Percentiles rank a stretch among this genome's conserved stretches.
These are phyloP conservation scores for Fusarium sp. DNA, from an alignment of 2,329 filamentous ascomycete species.

Conservation along the genomic window DNA sequence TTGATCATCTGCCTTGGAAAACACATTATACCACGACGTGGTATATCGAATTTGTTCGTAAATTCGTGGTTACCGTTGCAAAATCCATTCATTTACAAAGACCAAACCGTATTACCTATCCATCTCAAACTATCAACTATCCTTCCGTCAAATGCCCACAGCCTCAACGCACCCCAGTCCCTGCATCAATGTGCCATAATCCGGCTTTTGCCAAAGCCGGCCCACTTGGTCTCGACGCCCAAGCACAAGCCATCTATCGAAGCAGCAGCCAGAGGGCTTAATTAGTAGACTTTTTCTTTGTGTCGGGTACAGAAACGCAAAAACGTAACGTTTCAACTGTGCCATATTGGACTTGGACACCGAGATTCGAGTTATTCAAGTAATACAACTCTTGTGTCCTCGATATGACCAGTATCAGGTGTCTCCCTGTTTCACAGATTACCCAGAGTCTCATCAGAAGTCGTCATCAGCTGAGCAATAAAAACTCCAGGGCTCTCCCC, in stretches of 20 bases:
- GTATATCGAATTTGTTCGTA: background rate
- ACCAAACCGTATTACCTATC: slow-evolving; percentile 5
- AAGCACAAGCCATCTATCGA: slow-evolving; percentile 17
- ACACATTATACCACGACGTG: background rate
- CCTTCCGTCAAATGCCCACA: slow-evolving; percentile 20
- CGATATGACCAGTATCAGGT: slow-evolving; percentile 21
- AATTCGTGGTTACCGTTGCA: background rate
- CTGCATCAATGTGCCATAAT: slow-evolving; percentile 41
- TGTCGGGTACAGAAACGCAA: background rate
- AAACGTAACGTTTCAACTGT: slow-evolving; percentile 27
- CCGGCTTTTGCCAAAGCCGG: slow-evolving; percentile 42
- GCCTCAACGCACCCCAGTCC: slow-evolving; percentile 32
- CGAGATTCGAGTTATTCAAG: background rate
- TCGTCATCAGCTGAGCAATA: slow-evolving; percentile 37
- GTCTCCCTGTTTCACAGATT: slow-evolving; percentile 22
- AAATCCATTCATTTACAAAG: background rate
- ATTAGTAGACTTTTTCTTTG: background rate
- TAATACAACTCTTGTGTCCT: slow-evolving; percentile 9
- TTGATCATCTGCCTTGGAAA: slow-evolving; percentile 5
- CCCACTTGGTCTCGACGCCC: slow-evolving; percentile 43
- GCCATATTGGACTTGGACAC: slow-evolving; percentile 4
- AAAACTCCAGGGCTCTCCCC: slow-evolving; percentile 16
- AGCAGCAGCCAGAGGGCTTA: slow-evolving; percentile 4
- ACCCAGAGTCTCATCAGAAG: slow-evolving; percentile 40
- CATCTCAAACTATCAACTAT: slow-evolving; percentile 24